Base-by-base conservation (phyloP, 208 protist genomes). In the Trypanosoma theileri region DNA sequence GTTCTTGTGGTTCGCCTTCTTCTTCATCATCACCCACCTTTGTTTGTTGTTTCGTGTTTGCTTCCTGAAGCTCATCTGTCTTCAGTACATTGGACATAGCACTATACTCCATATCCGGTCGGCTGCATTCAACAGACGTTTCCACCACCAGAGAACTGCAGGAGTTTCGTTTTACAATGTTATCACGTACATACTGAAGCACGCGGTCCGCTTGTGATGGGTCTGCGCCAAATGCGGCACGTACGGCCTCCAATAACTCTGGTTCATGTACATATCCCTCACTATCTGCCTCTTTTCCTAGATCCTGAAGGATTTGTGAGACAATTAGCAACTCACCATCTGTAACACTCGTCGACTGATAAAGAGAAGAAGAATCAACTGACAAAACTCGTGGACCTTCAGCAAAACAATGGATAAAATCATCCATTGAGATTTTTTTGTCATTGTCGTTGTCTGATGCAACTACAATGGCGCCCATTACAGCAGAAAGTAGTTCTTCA, bases 391-490 rank as follows among this genome's bases (percentile, higher is more conserved):
- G 79, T n/a, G 77, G 59, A 4, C 80, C 82, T 44, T 91, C 81
- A 1, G 71, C 65, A 60, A 90, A 91, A 77, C 76, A 83, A 12
- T 61, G 77, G 17, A 90, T 81, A 75, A 91, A 91, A 28, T 90
- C 81, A 13, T 94, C 83, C 35, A 90, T 46, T 17, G 79, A 82
- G 45, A 91, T 64, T 45, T 75, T 80, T 21, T 66, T 77, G 12
- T 66, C 57, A 26, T 56, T 61, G 58, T 75, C 66, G 46, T 73
- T 86, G 44, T 80, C 85, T 1, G 82, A 81, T 16, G 82, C 81
- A 0, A 80, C 68, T 14, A 89, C 79, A 56, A 88, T 74, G 44
- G 89, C 84, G 41, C 78, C 84, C 77, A 94, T 91, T 13, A 94
- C 75, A 26, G 75, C 56, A 28, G 59, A 66, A 52, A 90, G 62